Evolutionary conservation across 495 filamentous ascomycete species (phyloP), one percentile per base, ranked within the genome.

Genomic region (Penicillium angulare): DNA sequence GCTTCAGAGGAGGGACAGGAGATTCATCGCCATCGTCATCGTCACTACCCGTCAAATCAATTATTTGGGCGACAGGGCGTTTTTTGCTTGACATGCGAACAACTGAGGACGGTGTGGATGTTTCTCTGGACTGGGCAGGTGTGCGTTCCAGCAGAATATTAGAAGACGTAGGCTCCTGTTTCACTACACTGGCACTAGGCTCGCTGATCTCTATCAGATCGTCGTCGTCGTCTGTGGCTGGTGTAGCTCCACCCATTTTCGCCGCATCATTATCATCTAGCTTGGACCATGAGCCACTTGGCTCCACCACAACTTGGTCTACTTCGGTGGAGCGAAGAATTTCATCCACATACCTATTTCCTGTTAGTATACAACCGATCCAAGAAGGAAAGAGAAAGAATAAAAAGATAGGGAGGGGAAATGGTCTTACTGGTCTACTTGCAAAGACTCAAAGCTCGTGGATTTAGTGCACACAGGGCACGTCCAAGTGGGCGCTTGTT

Each of bases 401-500:
- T 13, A 23, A 15, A 8, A 40, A 41, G 10, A 12, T 21, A 13
- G 16, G 32, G 33, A 13, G 21, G 4, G 16, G 10, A 23, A n/a
- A n/a, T n/a, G n/a, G n/a, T 73, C 86, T 75, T 71, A 93, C 85
- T 93, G 87, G 59, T 98, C 93, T 34, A 96, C 82, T 23, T 88
- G 88, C 26, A 98, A 64, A 23, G 79, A 83, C 35, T 92, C 86
- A 61, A 91, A 98, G 7, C 82, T 81, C 7, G 89, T 83, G 0
- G 82, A 69, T 56, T 96, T 95, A 63, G 84, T 89, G 71, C 93
- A 98, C 21, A 96, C 85, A 7, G 93, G 93, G 59, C 93, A 98
- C 17, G 82, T 75, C 93, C 93, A 98, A 9, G 90, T 92, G 17
- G 93, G 92, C 0, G 89, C 92, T 73, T 98, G 93, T 65, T 97